Evolutionary conservation across 108 stramenopile species (phyloP).

Genomic region (Pseudonitzschia multistriata): DNA sequence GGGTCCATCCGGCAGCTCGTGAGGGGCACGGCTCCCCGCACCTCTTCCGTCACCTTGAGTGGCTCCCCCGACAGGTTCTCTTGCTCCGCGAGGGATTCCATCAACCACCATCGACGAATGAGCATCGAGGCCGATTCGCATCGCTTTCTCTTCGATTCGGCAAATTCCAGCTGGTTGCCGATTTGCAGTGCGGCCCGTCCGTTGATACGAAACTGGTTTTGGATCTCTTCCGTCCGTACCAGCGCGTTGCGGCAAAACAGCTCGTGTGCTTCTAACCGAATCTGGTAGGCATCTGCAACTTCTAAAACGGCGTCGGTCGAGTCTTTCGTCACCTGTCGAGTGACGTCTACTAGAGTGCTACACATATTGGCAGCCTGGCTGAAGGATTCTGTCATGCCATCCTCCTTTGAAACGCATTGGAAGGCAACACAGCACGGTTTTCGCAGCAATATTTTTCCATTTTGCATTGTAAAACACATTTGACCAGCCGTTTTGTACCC

Average conservation of each 20-base stretch:
- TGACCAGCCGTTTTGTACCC: not conserved
- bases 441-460: not conserved
- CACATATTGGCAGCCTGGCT: slow-evolving; percentile 67
- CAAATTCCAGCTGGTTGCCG: slow-evolving; percentile 79
- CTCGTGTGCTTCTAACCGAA: slow-evolving; percentile 77
- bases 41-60: slow-evolving; percentile 72
- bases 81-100: slow-evolving; percentile 82
- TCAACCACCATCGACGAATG: slow-evolving; percentile 85
- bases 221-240: slow-evolving; percentile 65
- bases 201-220: slow-evolving; percentile 74
- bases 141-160: slow-evolving; percentile 74
- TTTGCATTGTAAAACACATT: not conserved
- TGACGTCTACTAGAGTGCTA: slow-evolving; percentile 57
- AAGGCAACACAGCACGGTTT: too few relatives aligned
- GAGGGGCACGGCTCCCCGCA: slow-evolving; percentile 58
- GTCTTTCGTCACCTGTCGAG: slow-evolving; percentile 57
- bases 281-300: slow-evolving; percentile 68
- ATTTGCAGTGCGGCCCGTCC: slow-evolving; percentile 80
- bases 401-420: slow-evolving; percentile 45
- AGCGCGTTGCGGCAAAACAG: slow-evolving; percentile 61
- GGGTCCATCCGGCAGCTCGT: slow-evolving; percentile 76
- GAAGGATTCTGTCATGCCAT: slow-evolving; percentile 68
- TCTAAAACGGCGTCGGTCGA: slow-evolving; percentile 60
- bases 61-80: slow-evolving; percentile 61
- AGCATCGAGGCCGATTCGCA: slow-evolving; percentile 74